Evolutionary conservation across 352 stramenopile species (phyloP).

Genomic region (Pythium graminicola): DNA sequence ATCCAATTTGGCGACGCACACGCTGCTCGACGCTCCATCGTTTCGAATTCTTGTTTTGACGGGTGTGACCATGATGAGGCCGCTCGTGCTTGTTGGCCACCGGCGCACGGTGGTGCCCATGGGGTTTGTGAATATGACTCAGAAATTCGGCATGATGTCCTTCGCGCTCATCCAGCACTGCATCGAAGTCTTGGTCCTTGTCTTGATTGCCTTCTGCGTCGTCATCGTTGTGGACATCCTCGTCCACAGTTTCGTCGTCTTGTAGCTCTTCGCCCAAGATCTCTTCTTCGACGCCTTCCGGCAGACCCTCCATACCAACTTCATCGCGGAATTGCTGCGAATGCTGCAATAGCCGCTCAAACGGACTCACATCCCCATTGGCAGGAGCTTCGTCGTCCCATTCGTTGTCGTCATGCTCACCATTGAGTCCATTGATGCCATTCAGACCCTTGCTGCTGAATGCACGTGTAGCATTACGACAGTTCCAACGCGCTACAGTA

Average conservation of each 20-base stretch:
- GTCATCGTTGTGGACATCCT: constrained; percentile 5
- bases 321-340: constrained; percentile 52
- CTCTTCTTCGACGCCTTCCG: constrained; percentile 15
- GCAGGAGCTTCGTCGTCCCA: constrained; percentile 11
- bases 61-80: neutral
- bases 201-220: constrained; percentile 16
- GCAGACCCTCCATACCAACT: constrained; percentile 16
- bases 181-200: constrained; percentile 5
- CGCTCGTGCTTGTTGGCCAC: neutral
- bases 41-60: neutral
- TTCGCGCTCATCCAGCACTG: constrained; percentile 6
- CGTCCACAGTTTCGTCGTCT: constrained; percentile 2
- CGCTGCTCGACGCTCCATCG: constrained; percentile 12
- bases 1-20: constrained; percentile 23
- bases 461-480: neutral
- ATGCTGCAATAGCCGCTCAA: constrained; percentile 61
- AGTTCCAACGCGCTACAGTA: neutral
- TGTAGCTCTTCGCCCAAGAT: constrained; percentile 9
- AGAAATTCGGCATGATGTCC: constrained; percentile 10
- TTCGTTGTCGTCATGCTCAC: constrained; percentile 14
- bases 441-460: constrained; percentile 16
- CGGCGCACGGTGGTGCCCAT: neutral
- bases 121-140: constrained; percentile 16
- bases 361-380: constrained; percentile 38
- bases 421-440: constrained; percentile 11